Base-by-base conservation (phyloP, 2,329 filamentous ascomycete genomes). In the Chaetomiaceae sp. region DNA sequence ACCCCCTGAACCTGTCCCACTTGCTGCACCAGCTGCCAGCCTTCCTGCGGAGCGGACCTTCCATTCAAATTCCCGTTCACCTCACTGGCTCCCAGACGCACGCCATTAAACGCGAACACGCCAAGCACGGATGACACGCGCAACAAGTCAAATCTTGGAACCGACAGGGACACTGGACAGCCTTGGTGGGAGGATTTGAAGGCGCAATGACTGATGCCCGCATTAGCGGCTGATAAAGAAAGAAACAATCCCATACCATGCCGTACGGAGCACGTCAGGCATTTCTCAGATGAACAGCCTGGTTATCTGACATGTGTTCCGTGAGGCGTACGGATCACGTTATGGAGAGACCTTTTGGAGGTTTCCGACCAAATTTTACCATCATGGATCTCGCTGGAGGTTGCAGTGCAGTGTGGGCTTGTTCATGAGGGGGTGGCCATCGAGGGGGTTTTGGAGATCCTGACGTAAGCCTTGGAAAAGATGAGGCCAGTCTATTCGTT, bases 111-210 rank as follows among this genome's bases (percentile, higher is more conserved):
- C 62, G 59, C 62, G 60, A 53, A 61, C 58, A 54, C 59, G 62
- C 60, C 57, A 61, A 61, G 48, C 58, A 40, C 51, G 58, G 48
- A 60, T 61, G 58, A 66, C 61, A 65, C 62, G 61, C 65, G 65
- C 61, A 66, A 61, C 61, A 63, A 51, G 49, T 14, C 61, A 66
- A 61, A 59, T 49, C 54, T 60, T 61, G 61, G 59, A 59, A 58
- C 46, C 30, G 53, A 48, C 27, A 38, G 46, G 36, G 27, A 51
- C 37, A 44, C 46, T 54, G 49, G 49, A 25, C 27, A 25, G 44
- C 38, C 25, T 36, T 32, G 46, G 29, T 47, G 49, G 53, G 47
- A 56, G 56, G 54, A 56, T 48, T 43, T 51, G 41, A 52, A 48
- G 57, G 54, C 53, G 53, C 53, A 54, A 58, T 53, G 51, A 21